Conservation (phyloP, 2,329 filamentous ascomycete genomes). For the Domatiomyces globalis region DNA sequence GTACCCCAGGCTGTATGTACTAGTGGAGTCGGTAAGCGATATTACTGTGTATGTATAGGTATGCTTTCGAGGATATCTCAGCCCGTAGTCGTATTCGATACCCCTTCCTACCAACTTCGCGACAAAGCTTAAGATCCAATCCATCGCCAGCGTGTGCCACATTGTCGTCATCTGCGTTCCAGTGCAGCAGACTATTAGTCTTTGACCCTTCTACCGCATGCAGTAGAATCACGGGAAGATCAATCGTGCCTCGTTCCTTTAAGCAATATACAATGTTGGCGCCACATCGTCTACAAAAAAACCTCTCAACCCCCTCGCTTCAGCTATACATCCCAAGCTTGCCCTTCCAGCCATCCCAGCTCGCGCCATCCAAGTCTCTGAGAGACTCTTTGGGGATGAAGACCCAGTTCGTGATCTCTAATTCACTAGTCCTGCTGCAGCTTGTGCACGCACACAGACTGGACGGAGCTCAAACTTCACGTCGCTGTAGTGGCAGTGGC, state of each 20-base stretch:
- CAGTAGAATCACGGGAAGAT: slow-evolving; percentile 10
- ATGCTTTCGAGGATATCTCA: background rate
- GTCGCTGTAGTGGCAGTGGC: slow-evolving; percentile 7
- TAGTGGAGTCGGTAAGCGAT: background rate
- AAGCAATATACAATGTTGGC: slow-evolving; percentile 11
- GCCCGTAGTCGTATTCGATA: background rate
- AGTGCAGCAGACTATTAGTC: slow-evolving; percentile 10
- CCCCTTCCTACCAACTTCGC: background rate
- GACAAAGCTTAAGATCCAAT: background rate
- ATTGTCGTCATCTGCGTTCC: slow-evolving; percentile 6
- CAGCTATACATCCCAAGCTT: slow-evolving; percentile 10
- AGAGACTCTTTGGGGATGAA: slow-evolving; percentile 3
- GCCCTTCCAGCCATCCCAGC: slow-evolving; percentile 3
- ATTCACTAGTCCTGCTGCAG: slow-evolving; percentile 8
- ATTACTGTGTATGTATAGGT: background rate
- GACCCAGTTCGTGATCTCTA: slow-evolving; percentile 12
- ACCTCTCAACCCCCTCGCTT: slow-evolving; percentile 8
- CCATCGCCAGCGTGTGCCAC: slow-evolving; percentile 1
- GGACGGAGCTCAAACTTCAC: background rate
- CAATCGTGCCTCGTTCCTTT: slow-evolving; percentile 6
- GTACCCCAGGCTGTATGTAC: background rate
- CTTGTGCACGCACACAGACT: slow-evolving; percentile 9
- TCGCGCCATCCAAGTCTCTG: background rate
- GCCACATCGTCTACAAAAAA: slow-evolving; percentile 12
- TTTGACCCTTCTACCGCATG: slow-evolving; percentile 5